Base-by-base conservation (phyloP, 139 green algal genomes). In the Limnomonas spitsbergensis region DNA sequence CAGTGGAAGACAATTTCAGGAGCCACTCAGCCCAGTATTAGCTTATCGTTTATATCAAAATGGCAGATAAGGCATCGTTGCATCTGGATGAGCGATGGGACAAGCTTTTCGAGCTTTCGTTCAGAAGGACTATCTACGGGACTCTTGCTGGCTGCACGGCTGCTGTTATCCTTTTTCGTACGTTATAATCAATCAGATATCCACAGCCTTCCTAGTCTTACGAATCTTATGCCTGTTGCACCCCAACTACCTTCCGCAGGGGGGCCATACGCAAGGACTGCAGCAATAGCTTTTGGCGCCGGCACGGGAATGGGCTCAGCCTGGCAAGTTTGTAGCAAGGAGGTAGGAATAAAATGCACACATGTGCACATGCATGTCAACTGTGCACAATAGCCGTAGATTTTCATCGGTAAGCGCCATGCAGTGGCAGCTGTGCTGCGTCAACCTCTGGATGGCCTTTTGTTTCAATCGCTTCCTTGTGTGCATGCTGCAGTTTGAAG, bases 321-420 rank as follows among this genome's bases (percentile, higher is more conserved):
- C 0, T 84, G 80, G 80, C 80, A 84, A 27, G 40, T 76, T 32
- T 83, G 79, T 72, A 77, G 61, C 2, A 32, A 77, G 14, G 71
- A 83, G 78, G 78, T 79, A 70, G 40, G 77, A 34, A 37, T 36
- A 32, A 69, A n/a, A n/a, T n/a, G 56, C 56, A 26, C 56, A 35
- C 56, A 69, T 7, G 56, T 54, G 42, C 42, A 9, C 2, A 6
- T 4, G 1, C 69, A 76, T 2, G 68, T 4, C 9, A 34, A n/a
- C 14, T 54, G 9, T 27, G 9, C 9, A 27, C 24, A 47, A 31
- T n/a, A n/a, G n/a, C n/a, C n/a, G n/a, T n/a, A n/a, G n/a, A n/a
- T n/a, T n/a, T n/a, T n/a, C n/a, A n/a, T n/a, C n/a, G n/a, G n/a
- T n/a, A n/a, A n/a, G n/a, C n/a, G n/a, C n/a, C n/a, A n/a, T n/a